Base-by-base conservation (phyloP, 495 filamentous ascomycete genomes). In the Peziza echinospora region DNA sequence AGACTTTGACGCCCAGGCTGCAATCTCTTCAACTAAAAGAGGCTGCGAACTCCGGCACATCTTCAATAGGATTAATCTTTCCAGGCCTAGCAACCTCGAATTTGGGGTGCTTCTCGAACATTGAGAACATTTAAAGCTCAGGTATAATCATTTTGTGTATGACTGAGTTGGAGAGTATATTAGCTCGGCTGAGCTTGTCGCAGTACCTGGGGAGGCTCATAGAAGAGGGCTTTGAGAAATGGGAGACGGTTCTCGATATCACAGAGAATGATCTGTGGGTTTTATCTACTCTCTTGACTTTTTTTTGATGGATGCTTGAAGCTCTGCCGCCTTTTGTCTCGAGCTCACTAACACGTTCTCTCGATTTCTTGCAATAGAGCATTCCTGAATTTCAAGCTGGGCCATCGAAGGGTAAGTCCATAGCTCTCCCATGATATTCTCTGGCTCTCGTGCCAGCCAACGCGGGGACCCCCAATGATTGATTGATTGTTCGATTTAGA, bases 191-290 rank as follows among this genome's bases (percentile, higher is more conserved):
- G 60, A 80, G 78, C 52, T 71, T 85, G 57, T 65, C 67, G 59
- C 75, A 82, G 58, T 85, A 85, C 60, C 68, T 80, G 47, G 67
- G 77, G 46, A 58, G 59, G 49, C 79, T 85, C 51, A 57, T 80
- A 22, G 72, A 76, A 16, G 79, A 83, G 57, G 80, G 80, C 17
- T 85, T 85, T 55, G 80, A 85, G 60, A 75, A 73, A 28, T 85
- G 80, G 80, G 77, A 84, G 26, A 81, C 77, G 5, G 70, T 84
- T 39, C 63, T 81, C 45, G 80, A 84, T 45, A 82, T 85, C 41
- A 82, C 77, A 40, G 80, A 85, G 60, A 76, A 78, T 30, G 80
- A 85, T 61, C 66, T 85, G 74, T 82, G 65, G 60, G 77, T 60
- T 5, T 22, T 26, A 11, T 21, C 10, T 22, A 22, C 11, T 19